Evolutionary conservation across 148 eudicot species (phyloP).

Genomic region (Diospyros lotus): DNA sequence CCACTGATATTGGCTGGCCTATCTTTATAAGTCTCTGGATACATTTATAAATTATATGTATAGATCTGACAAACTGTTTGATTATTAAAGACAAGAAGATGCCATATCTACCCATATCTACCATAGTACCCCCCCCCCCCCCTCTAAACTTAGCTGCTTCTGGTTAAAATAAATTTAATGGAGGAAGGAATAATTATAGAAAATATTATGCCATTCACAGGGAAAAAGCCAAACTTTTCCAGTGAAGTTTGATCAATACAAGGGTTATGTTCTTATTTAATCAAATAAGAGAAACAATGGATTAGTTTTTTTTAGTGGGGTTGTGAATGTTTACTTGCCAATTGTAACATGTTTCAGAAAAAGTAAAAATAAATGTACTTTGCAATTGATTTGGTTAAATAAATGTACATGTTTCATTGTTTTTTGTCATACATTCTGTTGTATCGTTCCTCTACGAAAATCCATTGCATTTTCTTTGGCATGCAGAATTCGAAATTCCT

Average conservation of each 20-base stretch:
- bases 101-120: not conserved
- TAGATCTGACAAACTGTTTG: not conserved
- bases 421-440: slow-evolving; percentile 5
- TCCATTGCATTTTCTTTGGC: slow-evolving; percentile 13
- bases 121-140: too few species aligned
- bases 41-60: not conserved
- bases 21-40: not conserved
- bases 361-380: too few species aligned
- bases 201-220: not conserved
- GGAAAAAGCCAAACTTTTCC: not conserved
- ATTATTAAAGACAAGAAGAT: not conserved
- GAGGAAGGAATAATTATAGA: not conserved
- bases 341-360: too few species aligned
- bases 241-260: slow-evolving; percentile 4
- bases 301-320: not conserved
- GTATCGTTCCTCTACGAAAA: slow-evolving; percentile 5
- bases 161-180: not conserved
- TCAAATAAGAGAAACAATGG: not conserved
- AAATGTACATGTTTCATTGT: too few species aligned
- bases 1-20: slow-evolving; percentile 2
- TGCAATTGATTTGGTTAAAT: not conserved
- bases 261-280: not conserved
- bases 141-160: not conserved
- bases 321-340: too few species aligned
- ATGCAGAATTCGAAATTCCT: slow-evolving; percentile 92